Evolutionary conservation across 106 monocot species (phyloP).

Genomic region (Dendrobium catenatum): DNA sequence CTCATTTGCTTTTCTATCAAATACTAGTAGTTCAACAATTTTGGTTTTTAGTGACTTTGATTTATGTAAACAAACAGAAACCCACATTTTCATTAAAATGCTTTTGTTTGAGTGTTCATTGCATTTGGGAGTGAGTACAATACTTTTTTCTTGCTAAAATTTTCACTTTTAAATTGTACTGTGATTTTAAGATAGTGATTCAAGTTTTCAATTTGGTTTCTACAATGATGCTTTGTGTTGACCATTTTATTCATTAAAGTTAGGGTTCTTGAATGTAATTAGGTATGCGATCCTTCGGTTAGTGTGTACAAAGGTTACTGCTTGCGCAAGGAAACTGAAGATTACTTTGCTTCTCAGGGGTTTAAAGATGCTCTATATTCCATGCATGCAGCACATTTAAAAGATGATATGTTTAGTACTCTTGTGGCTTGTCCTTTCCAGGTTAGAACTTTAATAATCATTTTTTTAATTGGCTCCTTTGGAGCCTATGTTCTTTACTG

Average conservation of each 20-base stretch:
- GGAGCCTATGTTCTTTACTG: neutral
- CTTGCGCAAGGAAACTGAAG: slow-evolving; percentile 48
- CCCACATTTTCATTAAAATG: neutral
- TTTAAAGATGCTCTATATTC: slow-evolving; percentile 52
- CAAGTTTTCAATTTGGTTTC: neutral
- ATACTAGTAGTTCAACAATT: neutral
- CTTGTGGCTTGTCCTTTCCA: slow-evolving; percentile 72
- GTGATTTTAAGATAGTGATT: neutral
- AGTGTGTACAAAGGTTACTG: slow-evolving; percentile 62
- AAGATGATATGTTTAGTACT: slow-evolving; percentile 58
- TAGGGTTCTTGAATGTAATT: slow-evolving; percentile 1
- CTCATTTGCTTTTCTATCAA: neutral
- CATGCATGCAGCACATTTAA: slow-evolving; percentile 52
- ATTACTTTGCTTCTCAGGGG: slow-evolving; percentile 50
- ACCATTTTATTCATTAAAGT: neutral
- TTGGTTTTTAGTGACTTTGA: neutral
- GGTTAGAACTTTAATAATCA: slow-evolving; percentile 24
- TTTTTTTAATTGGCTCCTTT: neutral
- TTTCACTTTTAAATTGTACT: neutral
- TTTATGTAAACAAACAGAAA: neutral
- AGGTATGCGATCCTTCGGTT: slow-evolving; percentile 66
- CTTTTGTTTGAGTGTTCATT: neutral
- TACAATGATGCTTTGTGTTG: neutral
- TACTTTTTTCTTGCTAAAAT: neutral
- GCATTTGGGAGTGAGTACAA: neutral